These are phyloP conservation scores for Tympanopsis confertula DNA, from an alignment of 2,329 filamentous ascomycete species.

Conservation along the genomic window DNA sequence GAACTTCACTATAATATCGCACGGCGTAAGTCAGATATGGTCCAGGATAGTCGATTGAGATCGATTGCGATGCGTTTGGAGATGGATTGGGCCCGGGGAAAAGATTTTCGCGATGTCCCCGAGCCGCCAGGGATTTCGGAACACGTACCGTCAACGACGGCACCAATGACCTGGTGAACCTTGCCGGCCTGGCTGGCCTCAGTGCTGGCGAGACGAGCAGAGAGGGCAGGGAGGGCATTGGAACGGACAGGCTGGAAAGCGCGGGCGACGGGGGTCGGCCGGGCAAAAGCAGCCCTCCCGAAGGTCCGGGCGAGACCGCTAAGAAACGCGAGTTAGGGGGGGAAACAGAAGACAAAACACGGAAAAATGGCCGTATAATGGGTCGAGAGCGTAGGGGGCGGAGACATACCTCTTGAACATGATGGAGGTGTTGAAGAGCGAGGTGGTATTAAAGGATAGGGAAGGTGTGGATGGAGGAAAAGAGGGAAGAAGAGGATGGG, in stretches of 20 bases:
- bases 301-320: conserved; percentile 15
- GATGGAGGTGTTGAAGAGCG: conserved; percentile 33
- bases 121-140: conserved; percentile 5
- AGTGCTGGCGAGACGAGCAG: conserved; percentile 50
- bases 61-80: conserved; percentile 2
- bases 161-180: conserved; percentile 83
- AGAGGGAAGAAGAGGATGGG: conserved; percentile 6
- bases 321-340: conserved; percentile 2
- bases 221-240: conserved; percentile 44
- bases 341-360: conserved; percentile 6
- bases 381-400: conserved; percentile 1
- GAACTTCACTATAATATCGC: conserved; percentile 71
- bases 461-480: conserved; percentile 10
- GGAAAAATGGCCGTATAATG: conserved; percentile 1
- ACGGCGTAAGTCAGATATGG: conserved; percentile 13
- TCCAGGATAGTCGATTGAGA: conserved; percentile 4
- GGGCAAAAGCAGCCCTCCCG: conserved; percentile 45
- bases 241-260: conserved; percentile 43
- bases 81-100: neutral
- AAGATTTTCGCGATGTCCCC: neutral
- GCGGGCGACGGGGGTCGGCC: conserved; percentile 39
- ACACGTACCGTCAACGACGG: conserved; percentile 89
- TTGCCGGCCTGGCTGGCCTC: conserved; percentile 41
- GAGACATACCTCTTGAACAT: conserved; percentile 49
- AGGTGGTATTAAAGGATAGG: conserved; percentile 19